Evolutionary conservation across 2,329 filamentous ascomycete genomes (phyloP), one percentile per base, ranked within the genome.

Genomic region (Rugonectria rugulosa): DNA sequence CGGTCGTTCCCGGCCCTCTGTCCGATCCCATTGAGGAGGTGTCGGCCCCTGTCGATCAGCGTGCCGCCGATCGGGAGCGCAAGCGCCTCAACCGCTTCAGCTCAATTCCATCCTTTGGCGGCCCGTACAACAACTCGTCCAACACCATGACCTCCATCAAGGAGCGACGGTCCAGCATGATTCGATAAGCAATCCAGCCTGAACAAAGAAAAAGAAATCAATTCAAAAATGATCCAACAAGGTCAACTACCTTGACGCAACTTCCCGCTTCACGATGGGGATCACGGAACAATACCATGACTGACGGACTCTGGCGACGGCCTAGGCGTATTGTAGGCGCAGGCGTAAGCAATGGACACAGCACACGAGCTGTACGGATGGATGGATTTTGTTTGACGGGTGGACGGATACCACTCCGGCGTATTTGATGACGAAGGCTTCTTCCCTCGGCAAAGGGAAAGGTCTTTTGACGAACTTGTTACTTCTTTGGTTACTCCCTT

Each of bases 41-140:
- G 7, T 37, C 60, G 36, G 41, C 63, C 56, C 57, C 61, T 9
- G 31, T 36, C 12, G 47, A 53, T 34, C 52, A 61, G 42, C 65
- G 57, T 10, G 26, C 62, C 32, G 42, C 67, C 4, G 53, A 68
- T 8, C 54, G 73, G 31, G 70, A 73, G 60, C 77, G 80, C 61
- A 84, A 83, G 76, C 75, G 76, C 53, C 60, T 82, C 65, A 81
- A 82, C 73, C 76, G 83, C 46, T 80, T 83, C 73, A 83, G 80
- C 57, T 80, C 80, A 21, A 83, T 86, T 73, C 79, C 83, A 4
- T 79, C 79, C 40, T 85, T 86, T 52, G 79, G 80, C 17, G 62
- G 68, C 38, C 60, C 54, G 3, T 41, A 42, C 43, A 49, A 24
- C 45, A 55, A 62, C 40, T 68, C n/a, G n/a, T n/a, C 65, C 36